Base-by-base conservation (phyloP, 169 alveolate genomes). In the Eimeria acervulina region DNA sequence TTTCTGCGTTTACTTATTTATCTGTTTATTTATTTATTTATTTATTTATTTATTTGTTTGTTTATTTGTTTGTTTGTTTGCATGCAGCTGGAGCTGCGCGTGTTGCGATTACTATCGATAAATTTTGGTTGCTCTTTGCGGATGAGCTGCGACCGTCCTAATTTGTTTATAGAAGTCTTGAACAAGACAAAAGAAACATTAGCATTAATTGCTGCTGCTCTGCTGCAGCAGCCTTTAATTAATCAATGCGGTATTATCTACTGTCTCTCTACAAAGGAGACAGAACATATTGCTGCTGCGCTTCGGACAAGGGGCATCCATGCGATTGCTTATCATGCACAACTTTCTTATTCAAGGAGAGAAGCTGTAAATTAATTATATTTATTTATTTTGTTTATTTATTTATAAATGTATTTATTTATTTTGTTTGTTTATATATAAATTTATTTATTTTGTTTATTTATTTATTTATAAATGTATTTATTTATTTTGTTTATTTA, bases 181-280 rank as follows among this genome's bases (percentile, higher is more conserved):
- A 17, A 44, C 28, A 92, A 92, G 68, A 38, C 89, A 5, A 38
- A 51, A 59, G 70, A 74, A 21, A 38, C 90, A 23, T 52, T 74
- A 8, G 81, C 55, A 5, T 51, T 31, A 7, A 74, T 90, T 26
- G 83, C 55, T 17, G 47, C 84, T 40, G 87, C 95, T 66, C 59
- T 74, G 55, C n/a, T 68, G 36, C 15, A 42, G 15, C 95, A 84
- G 23, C 88, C 87, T 31, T 72, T 89, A 38, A 26, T 12, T 15
- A 36, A 51, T 36, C 33, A n/a, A 26, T 47, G 85, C 52, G 95
- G 99, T 0, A 98, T 99, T 40, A 98, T 99, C 12, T 99, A 99
- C 97, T 99, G 99, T 90, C 96, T 99, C 55, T 97, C 99, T 38
- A 96, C 98, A 97, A 97, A 98, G 89, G 99, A 99, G 96, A 98